Percentiles rank a stretch among this genome's conserved stretches.
Conservation (phyloP, 495 filamentous ascomycete species). For the Penicillium nucicola region DNA sequence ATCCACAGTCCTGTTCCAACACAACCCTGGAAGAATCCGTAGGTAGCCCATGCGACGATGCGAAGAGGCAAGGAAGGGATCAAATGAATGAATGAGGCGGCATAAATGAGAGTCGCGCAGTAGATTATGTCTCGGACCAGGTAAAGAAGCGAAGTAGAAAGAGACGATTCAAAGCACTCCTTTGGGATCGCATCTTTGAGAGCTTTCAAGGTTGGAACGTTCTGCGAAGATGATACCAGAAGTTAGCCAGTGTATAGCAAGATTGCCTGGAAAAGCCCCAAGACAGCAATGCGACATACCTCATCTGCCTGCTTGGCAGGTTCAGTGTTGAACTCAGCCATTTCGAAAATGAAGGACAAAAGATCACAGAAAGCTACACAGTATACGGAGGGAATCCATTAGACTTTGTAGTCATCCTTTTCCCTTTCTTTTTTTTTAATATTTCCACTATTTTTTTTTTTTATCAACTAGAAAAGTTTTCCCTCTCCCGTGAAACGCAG, state of each 20-base stretch:
- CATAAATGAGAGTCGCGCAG: conserved; percentile 18
- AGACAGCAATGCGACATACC: neutral
- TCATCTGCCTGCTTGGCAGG: conserved; percentile 1
- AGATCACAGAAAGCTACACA: no score
- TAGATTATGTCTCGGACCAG: conserved; percentile 17
- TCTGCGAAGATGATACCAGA: neutral
- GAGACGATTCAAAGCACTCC: conserved; percentile 27
- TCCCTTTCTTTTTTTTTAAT: neutral
- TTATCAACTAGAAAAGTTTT: neutral
- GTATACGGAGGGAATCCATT: no score
- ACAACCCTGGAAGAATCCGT: conserved; percentile 24
- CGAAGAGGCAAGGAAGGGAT: conserved; percentile 18
- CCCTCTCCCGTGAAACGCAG: neutral
- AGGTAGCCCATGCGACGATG: conserved; percentile 17
- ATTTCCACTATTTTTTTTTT: neutral
- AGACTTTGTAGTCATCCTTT: no score
- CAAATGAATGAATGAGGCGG: conserved; percentile 21
- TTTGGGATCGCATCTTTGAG: conserved; percentile 18
- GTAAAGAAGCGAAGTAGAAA: conserved; percentile 13
- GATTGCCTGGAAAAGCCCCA: no score
- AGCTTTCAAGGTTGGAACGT: neutral
- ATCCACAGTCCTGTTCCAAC: conserved; percentile 28
- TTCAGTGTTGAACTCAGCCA: neutral
- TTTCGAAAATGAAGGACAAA: neutral
- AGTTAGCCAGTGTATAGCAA: no score